phyloP scores from a whole-genome alignment of 345 rosid genomes.

The Turnera subulata region DNA sequence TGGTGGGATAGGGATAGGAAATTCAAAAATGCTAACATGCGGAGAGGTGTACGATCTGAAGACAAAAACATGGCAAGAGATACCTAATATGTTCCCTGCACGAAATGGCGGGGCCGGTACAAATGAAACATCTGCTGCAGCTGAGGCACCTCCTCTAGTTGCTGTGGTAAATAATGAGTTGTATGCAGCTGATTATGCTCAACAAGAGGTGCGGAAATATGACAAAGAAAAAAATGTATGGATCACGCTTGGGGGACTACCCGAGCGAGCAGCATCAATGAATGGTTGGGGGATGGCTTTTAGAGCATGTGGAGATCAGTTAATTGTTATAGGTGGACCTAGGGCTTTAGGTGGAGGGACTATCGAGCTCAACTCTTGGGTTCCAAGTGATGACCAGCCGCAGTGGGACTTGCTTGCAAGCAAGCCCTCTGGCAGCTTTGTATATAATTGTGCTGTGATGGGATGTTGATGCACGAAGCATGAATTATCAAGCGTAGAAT shows the following conservation, averaged over 20 bases:
- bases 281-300: slow-evolving; percentile 92
- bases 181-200: slow-evolving; percentile 65
- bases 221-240: slow-evolving; percentile 48
- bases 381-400: slow-evolving; percentile 19
- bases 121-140: slow-evolving; percentile 23
- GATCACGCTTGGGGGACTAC: slow-evolving; percentile 51
- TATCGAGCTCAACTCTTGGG: slow-evolving; percentile 76
- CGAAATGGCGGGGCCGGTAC: slow-evolving; percentile 21
- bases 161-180: slow-evolving; percentile 72
- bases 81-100: slow-evolving; percentile 59
- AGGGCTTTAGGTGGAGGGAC: slow-evolving; percentile 39
- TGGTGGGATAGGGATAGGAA: slow-evolving; percentile 59
- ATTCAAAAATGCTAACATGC: slow-evolving; percentile 34
- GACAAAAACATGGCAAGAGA: slow-evolving; percentile 50
- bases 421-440: slow-evolving; percentile 18
- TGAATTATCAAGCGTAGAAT: slow-evolving; percentile 11
- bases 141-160: slow-evolving; percentile 72
- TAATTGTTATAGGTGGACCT: slow-evolving; percentile 63
- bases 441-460: slow-evolving; percentile 34
- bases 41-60: slow-evolving; percentile 69
- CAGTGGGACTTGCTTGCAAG: slow-evolving; percentile 25
- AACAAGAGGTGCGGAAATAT: slow-evolving; percentile 48
- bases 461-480: slow-evolving; percentile 21
- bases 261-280: slow-evolving; percentile 49
- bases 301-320: slow-evolving; percentile 62